Percentiles rank a stretch among this genome's conserved stretches.
phyloP scores from a whole-genome alignment of 208 protist genomes.

The Leishmania gerbilli region DNA sequence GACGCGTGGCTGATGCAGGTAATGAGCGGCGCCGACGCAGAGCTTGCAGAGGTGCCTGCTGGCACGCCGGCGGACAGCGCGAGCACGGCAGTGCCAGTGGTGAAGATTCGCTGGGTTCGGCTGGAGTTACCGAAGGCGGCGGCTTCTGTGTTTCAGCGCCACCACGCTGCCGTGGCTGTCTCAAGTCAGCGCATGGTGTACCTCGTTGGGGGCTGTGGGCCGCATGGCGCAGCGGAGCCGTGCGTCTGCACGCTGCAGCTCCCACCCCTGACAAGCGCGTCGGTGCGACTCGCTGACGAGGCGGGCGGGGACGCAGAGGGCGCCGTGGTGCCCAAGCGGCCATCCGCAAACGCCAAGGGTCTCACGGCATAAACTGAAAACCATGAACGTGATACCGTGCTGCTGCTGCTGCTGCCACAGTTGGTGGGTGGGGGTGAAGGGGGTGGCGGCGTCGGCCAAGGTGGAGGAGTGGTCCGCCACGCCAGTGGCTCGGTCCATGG shows the following conservation, averaged over 20 bases:
- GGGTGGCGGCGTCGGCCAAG: neutral
- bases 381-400: neutral
- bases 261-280: slow-evolving; percentile 15
- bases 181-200: slow-evolving; percentile 47
- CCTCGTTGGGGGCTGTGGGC: slow-evolving; percentile 47
- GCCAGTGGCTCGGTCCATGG: neutral
- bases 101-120: slow-evolving; percentile 29
- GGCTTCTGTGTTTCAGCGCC: slow-evolving; percentile 17
- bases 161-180: slow-evolving; percentile 45
- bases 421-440: neutral
- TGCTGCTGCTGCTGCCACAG: neutral
- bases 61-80: neutral
- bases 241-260: slow-evolving; percentile 14
- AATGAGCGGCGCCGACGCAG: slow-evolving; percentile 16
- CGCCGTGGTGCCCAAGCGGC: neutral
- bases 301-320: neutral
- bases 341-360: neutral
- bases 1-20: slow-evolving; percentile 80
- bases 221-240: slow-evolving; percentile 10
- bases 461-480: neutral
- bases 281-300: slow-evolving; percentile 12
- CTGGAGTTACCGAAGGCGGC: slow-evolving; percentile 3
- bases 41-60: slow-evolving; percentile 20
- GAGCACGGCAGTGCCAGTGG: slow-evolving; percentile 3
- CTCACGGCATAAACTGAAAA: neutral